phyloP scores from a whole-genome alignment of 108 stramenopile genomes.

The Discostella pseudostelligera region DNA sequence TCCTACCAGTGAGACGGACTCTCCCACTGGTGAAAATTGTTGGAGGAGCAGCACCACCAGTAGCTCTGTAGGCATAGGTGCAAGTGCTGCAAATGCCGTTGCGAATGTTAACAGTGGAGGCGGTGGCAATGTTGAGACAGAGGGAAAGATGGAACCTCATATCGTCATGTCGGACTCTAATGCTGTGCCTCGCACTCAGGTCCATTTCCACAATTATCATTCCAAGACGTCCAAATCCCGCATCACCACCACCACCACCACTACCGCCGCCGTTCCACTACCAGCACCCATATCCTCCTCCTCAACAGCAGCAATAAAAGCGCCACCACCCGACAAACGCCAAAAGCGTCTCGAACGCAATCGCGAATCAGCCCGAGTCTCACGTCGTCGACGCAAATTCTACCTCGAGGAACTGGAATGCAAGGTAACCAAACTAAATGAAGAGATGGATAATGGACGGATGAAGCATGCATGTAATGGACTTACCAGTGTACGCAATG shows the following conservation, averaged over 20 bases:
- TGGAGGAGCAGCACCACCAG: not conserved
- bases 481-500: conserved; percentile 39
- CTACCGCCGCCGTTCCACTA: not conserved
- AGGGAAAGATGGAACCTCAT: no score
- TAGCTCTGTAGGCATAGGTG: no score
- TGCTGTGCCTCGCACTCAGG: no score
- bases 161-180: no score
- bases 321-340: conserved; percentile 24
- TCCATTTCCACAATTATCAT: no score
- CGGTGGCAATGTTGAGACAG: no score
- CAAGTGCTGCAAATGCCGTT: no score
- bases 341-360: conserved; percentile 92
- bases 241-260: no score
- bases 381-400: conserved; percentile 88
- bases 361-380: conserved; percentile 91
- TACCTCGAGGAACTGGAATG: conserved; percentile 94
- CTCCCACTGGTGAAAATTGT: not conserved
- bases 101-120: no score
- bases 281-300: not conserved
- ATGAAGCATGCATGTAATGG: conserved; percentile 62
- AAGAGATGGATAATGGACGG: conserved; percentile 82
- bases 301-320: not conserved
- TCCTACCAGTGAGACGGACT: not conserved
- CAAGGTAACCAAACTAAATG: conserved; percentile 59
- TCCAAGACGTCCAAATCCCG: no score